Base-by-base conservation (phyloP, 1,284 basidiomycete species). In the Chalciporus sp. region DNA sequence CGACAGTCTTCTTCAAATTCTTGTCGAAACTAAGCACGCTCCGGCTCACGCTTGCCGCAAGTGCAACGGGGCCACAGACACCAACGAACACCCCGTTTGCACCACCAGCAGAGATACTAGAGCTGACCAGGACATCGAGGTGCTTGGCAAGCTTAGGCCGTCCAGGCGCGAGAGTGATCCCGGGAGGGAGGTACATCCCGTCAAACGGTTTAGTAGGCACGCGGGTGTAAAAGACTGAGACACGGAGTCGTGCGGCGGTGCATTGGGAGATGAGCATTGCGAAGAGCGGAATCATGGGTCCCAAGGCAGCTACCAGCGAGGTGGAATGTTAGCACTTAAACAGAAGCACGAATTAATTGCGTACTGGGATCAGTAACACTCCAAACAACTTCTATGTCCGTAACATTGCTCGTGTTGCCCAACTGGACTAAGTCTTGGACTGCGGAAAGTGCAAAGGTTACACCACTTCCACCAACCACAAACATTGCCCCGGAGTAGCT, bases 401-500 rank as follows among this genome's bases (percentile, higher is more conserved):
- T 83, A 53, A 84, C 74, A 47, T 80, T 77, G 57, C 80, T 82
- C 51, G 72, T 71, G 35, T 81, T 77, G 42, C 71, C 72, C 2
- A 76, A 62, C 23, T 50, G 64, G 16, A 90, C 76, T 37, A 92
- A 72, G 52, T 90, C 88, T 58, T 88, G 83, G 14, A 86, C 73
- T 0, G 79, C 70, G 6, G 84, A 77, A 20, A 91, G 74, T 0
- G 81, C 83, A 59, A 86, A 90, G 0, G 86, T 84, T 60, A 92
- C 83, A 0, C 90, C 90, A 55, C 85, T 88, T 2, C 90, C 90
- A 4, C 88, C 90, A 5, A 79, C 82, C 17, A 92, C 72, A 59
- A 91, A 77, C 33, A 91, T 68, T 0, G 83, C 85, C 4, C 81
- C 83, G 0, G 88, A 88, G 70, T 82, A 89, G 59, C 81, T 83